phyloP scores from a whole-genome alignment of 2,329 filamentous ascomycete species.

The Emmonsiellopsis sp. region DNA sequence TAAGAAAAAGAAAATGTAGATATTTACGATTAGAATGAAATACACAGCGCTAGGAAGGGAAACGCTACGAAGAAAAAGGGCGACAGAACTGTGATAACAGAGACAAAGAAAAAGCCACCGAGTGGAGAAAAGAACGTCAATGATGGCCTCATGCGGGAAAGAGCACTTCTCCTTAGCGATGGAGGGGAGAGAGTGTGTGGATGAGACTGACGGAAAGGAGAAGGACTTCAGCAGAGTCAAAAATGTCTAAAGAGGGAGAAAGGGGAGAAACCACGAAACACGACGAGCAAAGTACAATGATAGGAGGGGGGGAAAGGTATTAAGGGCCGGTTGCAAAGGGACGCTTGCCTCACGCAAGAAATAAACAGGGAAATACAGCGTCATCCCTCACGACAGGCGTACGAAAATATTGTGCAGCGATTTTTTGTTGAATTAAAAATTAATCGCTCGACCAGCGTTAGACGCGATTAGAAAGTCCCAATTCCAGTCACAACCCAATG shows the following conservation, averaged over 20 bases:
- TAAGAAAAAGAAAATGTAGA: neutral
- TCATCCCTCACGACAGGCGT: neutral
- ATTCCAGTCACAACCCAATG: too few relatives aligned
- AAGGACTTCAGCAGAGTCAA: neutral
- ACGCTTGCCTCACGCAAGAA: neutral
- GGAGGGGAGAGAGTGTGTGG: neutral
- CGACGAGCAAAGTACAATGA: neutral
- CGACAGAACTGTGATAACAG: neutral
- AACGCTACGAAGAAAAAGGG: neutral
- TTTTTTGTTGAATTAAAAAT: neutral
- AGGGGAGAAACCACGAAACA: neutral
- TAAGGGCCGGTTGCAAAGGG: neutral
- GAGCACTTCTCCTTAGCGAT: too few relatives aligned
- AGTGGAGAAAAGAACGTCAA: neutral
- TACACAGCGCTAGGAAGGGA: neutral
- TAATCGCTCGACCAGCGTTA: neutral
- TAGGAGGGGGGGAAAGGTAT: too few relatives aligned
- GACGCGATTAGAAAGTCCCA: too few relatives aligned
- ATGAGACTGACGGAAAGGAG: neutral
- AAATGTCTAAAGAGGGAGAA: neutral
- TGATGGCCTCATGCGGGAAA: neutral
- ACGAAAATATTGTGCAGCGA: neutral
- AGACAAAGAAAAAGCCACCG: neutral
- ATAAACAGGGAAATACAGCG: neutral
- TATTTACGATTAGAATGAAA: slow-evolving; percentile 1